Base-by-base conservation (phyloP, 164 flowering plant species). In the Warburgia ugandensis region DNA sequence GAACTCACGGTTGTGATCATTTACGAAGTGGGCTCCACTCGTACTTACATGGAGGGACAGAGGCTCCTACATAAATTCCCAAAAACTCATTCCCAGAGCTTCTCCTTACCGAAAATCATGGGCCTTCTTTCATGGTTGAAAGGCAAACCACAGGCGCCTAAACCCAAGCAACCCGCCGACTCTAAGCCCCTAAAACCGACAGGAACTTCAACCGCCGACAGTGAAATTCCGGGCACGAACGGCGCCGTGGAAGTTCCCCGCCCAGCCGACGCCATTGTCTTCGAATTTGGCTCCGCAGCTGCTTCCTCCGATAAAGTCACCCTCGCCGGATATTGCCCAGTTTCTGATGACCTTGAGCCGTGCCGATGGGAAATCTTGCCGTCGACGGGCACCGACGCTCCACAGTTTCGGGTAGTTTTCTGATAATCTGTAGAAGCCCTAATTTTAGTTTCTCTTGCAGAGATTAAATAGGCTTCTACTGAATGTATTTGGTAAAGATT, bases 341-440 rank as follows among this genome's bases (percentile, higher is more conserved):
- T 91, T 22, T 87, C 96, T 57, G 96, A 91, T 51, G 96, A 87
- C 2, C 83, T 91, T 47, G 94, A 91, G 70, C 98, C 98, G 8
- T 91, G 98, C 68, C 85, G 86, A 13, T 91, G 98, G 98, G 83
- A 77, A 69, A 77, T 91, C 23, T 30, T 79, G 36, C 86, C 90
- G 7, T 78, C 88, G 0, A 55, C 59, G 7, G 79, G 55, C 33
- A 46, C 76, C 11, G 70, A 78, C 33, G 92, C 95, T 16, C 98
- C 96, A 0, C 95, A 74, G 76, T 87, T 91, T 55, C 95, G 96
- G 51, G 82, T 91, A 8, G 86, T 77, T 27, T 91, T 91, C 61
- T 90, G 74, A 79, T 29, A 29, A 44, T 14, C 33, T 23, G 29
- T 28, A 0, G 71, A 16, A 45, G n/a, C 32, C 29, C 20, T 20